Conservation (phyloP, 169 alveolate species). For the Plasmodium gonderi region DNA sequence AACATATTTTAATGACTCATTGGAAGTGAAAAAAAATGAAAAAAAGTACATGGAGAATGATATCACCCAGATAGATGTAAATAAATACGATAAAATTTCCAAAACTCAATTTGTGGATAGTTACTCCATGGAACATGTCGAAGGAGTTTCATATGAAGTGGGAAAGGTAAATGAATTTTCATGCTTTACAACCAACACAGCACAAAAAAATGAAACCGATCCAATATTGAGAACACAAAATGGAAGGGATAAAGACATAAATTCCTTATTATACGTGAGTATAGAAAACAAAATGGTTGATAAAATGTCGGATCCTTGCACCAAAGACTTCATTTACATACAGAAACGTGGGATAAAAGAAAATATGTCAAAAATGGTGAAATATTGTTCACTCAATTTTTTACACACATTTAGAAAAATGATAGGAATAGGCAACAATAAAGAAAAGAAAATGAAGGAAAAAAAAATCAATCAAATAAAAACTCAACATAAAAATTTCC, state of each 20-base stretch:
- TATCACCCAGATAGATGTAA: neutral
- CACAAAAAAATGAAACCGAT: neutral
- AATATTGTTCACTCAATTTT: neutral
- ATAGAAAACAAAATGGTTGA: neutral
- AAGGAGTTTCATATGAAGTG: neutral
- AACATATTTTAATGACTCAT: neutral
- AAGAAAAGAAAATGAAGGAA: neutral
- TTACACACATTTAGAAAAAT: neutral
- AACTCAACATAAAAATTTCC: no score
- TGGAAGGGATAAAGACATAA: neutral
- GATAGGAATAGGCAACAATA: neutral
- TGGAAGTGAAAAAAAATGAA: neutral
- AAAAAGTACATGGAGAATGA: neutral
- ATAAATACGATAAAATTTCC: neutral
- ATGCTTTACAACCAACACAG: neutral
- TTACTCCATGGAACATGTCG: neutral
- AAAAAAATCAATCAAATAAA: no score
- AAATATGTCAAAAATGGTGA: neutral
- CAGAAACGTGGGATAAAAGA: no score
- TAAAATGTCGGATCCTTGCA: neutral
- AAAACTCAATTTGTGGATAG: neutral
- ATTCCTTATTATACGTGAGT: neutral
- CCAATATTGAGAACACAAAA: neutral
- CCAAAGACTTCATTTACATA: neutral
- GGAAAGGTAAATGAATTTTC: neutral